These are phyloP conservation scores for Aspergillus indologenus DNA, from an alignment of 495 filamentous ascomycete genomes.

Conservation along the genomic window DNA sequence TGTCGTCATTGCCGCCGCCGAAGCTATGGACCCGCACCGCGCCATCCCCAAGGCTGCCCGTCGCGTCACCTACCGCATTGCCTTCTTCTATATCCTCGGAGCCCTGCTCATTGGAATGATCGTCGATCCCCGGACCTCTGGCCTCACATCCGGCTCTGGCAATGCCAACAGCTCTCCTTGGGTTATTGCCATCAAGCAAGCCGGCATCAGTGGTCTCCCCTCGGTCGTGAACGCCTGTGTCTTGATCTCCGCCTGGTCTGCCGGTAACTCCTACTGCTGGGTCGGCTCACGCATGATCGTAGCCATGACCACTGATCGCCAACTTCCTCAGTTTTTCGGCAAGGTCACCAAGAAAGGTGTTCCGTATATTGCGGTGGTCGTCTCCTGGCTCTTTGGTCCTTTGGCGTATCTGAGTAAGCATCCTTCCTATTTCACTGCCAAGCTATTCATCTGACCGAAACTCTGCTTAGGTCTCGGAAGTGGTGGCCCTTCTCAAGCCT, in stretches of 20 bases:
- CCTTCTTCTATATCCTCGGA: slow-evolving; percentile 71
- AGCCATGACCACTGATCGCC: slow-evolving; percentile 36
- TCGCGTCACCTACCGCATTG: slow-evolving; percentile 80
- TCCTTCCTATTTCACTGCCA: not conserved
- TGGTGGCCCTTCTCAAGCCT: slow-evolving; percentile 42
- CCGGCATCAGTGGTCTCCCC: slow-evolving; percentile 64
- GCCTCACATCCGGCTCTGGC: slow-evolving; percentile 52
- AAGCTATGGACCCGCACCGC: slow-evolving; percentile 73
- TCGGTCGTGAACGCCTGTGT: slow-evolving; percentile 76
- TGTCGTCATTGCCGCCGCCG: slow-evolving; percentile 76
- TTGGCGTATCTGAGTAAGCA: slow-evolving; percentile 33
- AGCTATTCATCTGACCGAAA: slow-evolving; percentile 3
- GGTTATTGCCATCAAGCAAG: slow-evolving; percentile 56
- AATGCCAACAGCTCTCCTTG: slow-evolving; percentile 51
- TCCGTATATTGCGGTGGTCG: slow-evolving; percentile 34
- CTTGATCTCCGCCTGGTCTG: slow-evolving; percentile 62
- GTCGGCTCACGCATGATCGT: slow-evolving; percentile 37
- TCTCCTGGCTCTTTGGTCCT: slow-evolving; percentile 32
- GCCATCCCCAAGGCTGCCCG: slow-evolving; percentile 78
- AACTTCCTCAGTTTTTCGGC: slow-evolving; percentile 35
- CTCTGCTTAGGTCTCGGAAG: slow-evolving; percentile 31
- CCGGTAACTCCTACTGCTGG: slow-evolving; percentile 57
- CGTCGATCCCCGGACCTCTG: slow-evolving; percentile 43
- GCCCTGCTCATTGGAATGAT: slow-evolving; percentile 56
- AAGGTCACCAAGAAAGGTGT: slow-evolving; percentile 32